Conservation (phyloP, 768 basidiomycete genomes). For the Kwoniella newhampshirensis region DNA sequence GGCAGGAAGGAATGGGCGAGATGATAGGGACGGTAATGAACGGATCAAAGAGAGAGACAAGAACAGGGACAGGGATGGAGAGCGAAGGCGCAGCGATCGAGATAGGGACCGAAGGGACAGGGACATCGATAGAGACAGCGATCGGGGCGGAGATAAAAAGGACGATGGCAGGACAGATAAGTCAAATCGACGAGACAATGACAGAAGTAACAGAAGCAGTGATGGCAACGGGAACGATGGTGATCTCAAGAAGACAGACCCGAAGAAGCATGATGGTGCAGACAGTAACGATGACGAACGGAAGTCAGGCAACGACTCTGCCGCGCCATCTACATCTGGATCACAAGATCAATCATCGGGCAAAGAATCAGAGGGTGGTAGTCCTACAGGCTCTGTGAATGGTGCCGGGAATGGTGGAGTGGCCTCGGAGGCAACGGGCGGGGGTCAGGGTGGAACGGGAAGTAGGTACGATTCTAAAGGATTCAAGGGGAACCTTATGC, state of each 20-base stretch:
- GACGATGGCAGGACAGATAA: background rate
- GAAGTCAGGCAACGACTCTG: background rate
- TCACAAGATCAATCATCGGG: background rate
- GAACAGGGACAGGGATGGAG: background rate
- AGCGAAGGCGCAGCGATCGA: background rate
- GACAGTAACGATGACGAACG: background rate
- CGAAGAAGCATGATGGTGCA: background rate
- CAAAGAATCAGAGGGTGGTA: background rate
- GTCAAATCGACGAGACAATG: background rate
- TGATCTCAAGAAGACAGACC: background rate
- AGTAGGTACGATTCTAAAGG: conserved; percentile 16
- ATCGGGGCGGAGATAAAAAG: background rate
- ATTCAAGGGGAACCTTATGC: conserved; percentile 17
- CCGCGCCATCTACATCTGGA: background rate
- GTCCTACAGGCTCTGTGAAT: no score
- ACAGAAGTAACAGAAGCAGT: background rate
- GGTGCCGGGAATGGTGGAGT: no score
- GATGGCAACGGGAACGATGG: background rate
- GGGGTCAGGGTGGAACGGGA: background rate
- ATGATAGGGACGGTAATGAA: background rate
- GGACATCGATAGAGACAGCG: background rate
- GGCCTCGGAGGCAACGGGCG: no score
- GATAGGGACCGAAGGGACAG: background rate
- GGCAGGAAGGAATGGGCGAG: background rate
- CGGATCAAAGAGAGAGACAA: background rate